Conservation (phyloP, 2,329 filamentous ascomycete genomes). For the Arthrobotrys pseudoclavata region DNA sequence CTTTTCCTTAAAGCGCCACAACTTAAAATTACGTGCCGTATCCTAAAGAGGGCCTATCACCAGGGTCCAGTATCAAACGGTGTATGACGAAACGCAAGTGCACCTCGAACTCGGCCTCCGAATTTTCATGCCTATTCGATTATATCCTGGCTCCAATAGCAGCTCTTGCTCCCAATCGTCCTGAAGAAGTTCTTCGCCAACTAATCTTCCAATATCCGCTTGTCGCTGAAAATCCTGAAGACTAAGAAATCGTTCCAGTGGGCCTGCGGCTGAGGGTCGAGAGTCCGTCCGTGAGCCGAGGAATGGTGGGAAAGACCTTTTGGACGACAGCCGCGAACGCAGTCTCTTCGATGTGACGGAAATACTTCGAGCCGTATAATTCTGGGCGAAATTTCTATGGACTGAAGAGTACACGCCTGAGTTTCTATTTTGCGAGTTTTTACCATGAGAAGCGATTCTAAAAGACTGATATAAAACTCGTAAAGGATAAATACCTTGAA, state of each 20-base stretch:
- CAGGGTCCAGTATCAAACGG: not conserved
- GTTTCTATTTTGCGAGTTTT: not conserved
- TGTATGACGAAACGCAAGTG: not conserved
- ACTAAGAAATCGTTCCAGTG: conserved; percentile 12
- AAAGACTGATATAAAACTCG: not conserved
- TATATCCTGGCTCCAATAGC: not conserved
- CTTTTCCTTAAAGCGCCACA: not conserved
- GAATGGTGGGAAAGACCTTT: not conserved
- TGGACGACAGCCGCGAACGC: not conserved
- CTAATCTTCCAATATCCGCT: conserved; percentile 15
- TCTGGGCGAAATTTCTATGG: not conserved
- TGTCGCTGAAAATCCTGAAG: conserved; percentile 19
- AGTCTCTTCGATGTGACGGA: not conserved
- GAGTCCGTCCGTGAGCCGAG: conserved; percentile 14
- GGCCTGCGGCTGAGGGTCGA: not conserved
- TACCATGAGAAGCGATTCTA: not conserved
- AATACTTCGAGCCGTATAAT: not conserved
- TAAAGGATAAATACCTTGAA: not conserved
- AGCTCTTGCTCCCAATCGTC: conserved; percentile 12
- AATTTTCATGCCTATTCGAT: conserved; percentile 4
- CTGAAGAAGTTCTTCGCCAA: conserved; percentile 20
- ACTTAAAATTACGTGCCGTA: no score
- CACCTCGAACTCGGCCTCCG: not conserved
- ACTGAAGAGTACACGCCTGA: not conserved
- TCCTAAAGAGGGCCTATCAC: no score